These are phyloP conservation scores for Coniferiporia weirii DNA, from an alignment of 1,284 basidiomycete species.

Conservation along the genomic window DNA sequence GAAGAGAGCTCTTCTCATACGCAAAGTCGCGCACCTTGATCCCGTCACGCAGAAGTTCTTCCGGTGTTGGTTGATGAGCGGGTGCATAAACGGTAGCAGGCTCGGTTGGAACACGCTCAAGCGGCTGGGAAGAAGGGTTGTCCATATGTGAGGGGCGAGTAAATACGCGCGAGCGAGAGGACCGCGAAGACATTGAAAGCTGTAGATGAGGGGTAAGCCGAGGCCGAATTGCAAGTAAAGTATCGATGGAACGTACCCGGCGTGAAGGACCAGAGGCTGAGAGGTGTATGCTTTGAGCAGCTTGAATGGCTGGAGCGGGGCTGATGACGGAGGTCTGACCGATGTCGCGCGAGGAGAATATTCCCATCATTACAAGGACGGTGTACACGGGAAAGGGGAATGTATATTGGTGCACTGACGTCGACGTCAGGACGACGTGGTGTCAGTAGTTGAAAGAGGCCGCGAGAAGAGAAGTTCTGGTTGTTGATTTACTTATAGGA, in stretches of 20 bases:
- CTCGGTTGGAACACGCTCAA: constrained; percentile 16
- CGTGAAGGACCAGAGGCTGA: background rate
- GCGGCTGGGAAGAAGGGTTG: background rate
- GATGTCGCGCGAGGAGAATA: background rate
- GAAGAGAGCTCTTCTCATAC: constrained; percentile 52
- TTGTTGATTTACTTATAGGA: background rate
- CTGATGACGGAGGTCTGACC: background rate
- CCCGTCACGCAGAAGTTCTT: constrained; percentile 35
- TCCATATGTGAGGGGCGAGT: constrained; percentile 1
- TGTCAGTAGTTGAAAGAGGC: background rate
- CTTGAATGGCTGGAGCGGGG: background rate
- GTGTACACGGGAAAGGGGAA: background rate
- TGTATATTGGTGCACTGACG: background rate
- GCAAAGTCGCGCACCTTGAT: constrained; percentile 72
- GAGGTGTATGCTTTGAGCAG: background rate
- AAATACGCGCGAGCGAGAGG: background rate
- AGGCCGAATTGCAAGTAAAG: background rate
- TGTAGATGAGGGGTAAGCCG: background rate
- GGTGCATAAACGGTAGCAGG: constrained; percentile 1
- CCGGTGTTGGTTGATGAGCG: constrained; percentile 6
- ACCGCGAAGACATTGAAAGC: background rate
- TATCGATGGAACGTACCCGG: background rate
- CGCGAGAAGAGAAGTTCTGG: background rate
- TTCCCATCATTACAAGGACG: background rate
- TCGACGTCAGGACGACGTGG: background rate